Conservation (phyloP, 768 basidiomycete genomes). For the Austroboletus festivus region DNA sequence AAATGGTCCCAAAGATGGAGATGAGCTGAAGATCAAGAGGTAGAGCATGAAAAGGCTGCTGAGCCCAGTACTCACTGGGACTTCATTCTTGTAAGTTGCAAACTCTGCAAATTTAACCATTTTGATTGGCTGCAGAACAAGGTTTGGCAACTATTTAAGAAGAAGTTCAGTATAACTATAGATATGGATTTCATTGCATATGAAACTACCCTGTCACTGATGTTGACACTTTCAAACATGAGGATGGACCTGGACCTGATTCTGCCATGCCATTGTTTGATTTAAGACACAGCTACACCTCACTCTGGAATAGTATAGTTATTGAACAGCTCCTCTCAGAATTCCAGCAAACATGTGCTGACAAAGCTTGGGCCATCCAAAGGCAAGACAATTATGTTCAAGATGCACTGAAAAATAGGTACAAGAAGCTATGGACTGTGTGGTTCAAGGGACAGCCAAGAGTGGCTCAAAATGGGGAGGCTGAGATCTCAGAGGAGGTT, state of each 20-base stretch:
- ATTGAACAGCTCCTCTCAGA: background rate
- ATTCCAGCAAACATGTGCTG: background rate
- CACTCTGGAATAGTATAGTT: constrained; percentile 5
- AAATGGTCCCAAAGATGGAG: too few species aligned
- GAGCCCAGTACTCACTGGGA: background rate
- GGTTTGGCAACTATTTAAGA: constrained; percentile 11
- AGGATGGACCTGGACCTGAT: constrained; percentile 7
- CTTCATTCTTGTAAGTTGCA: constrained; percentile 7
- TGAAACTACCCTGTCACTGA: background rate
- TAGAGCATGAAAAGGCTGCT: background rate
- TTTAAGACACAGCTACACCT: background rate
- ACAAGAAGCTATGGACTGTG: constrained; percentile 1
- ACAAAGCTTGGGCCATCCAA: constrained; percentile 1
- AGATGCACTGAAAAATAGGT: background rate
- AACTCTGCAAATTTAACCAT: too few species aligned
- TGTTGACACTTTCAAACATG: constrained; percentile 3
- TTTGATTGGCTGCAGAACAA: background rate
- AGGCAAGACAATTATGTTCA: constrained; percentile 2
- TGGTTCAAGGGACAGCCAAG: constrained; percentile 2
- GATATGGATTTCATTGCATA: constrained; percentile 7
- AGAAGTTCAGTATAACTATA: constrained; percentile 2
- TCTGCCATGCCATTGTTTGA: background rate
- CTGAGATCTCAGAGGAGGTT: constrained; percentile 1
- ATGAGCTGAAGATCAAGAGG: too few species aligned
- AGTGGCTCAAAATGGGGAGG: background rate